Conservation (phyloP, 768 basidiomycete species). For the Kwoniella heveanensis region DNA sequence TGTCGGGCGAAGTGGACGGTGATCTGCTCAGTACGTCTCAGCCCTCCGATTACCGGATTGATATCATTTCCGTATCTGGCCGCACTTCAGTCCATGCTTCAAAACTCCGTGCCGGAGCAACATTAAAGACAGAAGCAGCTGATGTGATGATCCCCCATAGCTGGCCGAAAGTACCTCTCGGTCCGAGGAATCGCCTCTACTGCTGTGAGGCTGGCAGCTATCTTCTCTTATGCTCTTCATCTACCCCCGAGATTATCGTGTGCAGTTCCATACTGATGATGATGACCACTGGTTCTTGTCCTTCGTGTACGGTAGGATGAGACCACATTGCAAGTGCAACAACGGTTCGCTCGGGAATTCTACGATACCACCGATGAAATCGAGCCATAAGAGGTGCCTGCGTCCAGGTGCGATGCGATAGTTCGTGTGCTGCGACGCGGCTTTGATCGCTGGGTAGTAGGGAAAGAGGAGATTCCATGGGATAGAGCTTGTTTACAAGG, state of each 20-base stretch:
- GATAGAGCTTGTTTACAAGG: too few species aligned
- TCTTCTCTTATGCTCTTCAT: not conserved
- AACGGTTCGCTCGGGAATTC: conserved; percentile 79
- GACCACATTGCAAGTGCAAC: conserved; percentile 70
- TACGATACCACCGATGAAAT: conserved; percentile 61
- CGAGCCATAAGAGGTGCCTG: conserved; percentile 21
- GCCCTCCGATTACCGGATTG: too few species aligned
- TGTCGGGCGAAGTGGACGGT: conserved; percentile 56
- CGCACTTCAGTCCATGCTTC: too few species aligned
- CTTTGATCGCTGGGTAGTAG: too few species aligned
- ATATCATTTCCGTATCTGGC: too few species aligned
- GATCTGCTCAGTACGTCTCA: conserved; percentile 35
- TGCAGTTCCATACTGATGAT: too few species aligned
- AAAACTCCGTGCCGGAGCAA: too few species aligned
- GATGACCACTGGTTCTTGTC: conserved; percentile 6
- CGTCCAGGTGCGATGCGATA: too few species aligned
- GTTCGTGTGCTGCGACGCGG: too few species aligned
- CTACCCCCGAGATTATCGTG: too few species aligned
- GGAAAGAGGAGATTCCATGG: too few species aligned
- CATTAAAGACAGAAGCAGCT: conserved; percentile 35
- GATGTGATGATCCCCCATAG: conserved; percentile 18
- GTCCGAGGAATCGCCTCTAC: conserved; percentile 54
- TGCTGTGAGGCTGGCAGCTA: conserved; percentile 34
- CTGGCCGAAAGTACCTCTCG: conserved; percentile 51
- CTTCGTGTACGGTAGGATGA: conserved; percentile 58